Evolutionary conservation across 225 moss, liverwort and hornwort genomes (phyloP), one percentile per base, ranked within the genome.

Genomic region (Bryoerythrophyllum caledonicum): DNA sequence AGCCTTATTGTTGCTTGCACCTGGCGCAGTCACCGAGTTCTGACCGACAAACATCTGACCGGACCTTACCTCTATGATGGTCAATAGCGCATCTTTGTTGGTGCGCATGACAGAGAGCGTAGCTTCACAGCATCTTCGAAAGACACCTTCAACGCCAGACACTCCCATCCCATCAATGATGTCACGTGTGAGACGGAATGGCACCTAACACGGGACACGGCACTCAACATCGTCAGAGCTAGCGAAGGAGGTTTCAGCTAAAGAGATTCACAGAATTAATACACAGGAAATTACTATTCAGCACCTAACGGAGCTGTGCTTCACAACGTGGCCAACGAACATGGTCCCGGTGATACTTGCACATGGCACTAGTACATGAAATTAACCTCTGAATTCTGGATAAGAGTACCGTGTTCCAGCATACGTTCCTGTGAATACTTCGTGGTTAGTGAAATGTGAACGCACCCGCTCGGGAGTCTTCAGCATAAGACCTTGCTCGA

Each of bases 401-500:
- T 37, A 38, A 5, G 20, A 70, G 14, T 23, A 40, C 20, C 40
- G 58, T 60, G 46, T 46, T 46, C 7, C 30, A 72, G 20, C 60
- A 44, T 28, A 43, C 8, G 27, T 28, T 58, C 30, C n/a, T 26
- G 27, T 7, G 40, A 23, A 57, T 41, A 26, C 26, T 41, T 57
- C 17, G 41, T 70, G 57, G 57, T 40, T 11, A 71, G 71, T 51
- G 73, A 55, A 69, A 21, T 46, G 56, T 27, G 59, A 37, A 68
- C 76, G 56, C 40, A 96, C 96, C 89, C 91, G 82, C 86, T 99
- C 94, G 78, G 97, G 97, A 74, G 94, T 94, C 80, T 89, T 99
- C n/a, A 99, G 84, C 93, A 95, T 99, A 46, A 99, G 82, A 38
- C 97, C 97, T 73, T 99, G 97, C 82, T 99, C 97, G 63, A 99